These are phyloP conservation scores for Botrytis galanthina DNA, from an alignment of 2,329 filamentous ascomycete species.

Conservation along the genomic window DNA sequence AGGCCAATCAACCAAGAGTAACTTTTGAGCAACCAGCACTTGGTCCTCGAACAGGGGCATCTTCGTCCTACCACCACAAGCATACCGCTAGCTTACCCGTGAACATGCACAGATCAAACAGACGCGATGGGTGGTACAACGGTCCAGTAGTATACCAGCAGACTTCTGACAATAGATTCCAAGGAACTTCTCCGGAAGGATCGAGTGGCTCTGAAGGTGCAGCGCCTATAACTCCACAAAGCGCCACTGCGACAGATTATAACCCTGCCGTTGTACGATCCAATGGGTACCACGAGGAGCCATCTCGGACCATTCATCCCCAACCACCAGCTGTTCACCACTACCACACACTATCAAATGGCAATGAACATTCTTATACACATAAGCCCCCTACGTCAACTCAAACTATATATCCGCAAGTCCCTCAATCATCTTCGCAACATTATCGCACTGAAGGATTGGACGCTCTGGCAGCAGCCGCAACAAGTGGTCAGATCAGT, in stretches of 20 bases:
- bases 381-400: constrained; percentile 34
- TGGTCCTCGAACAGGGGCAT: constrained; percentile 36
- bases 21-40: constrained; percentile 53
- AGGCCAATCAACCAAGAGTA: constrained; percentile 47
- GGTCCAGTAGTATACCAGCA: constrained; percentile 44
- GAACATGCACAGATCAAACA: constrained; percentile 56
- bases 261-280: constrained; percentile 52
- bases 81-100: constrained; percentile 60
- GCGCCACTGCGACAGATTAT: constrained; percentile 47
- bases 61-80: constrained; percentile 43
- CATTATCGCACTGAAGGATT: constrained; percentile 51
- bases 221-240: constrained; percentile 47
- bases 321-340: constrained; percentile 29
- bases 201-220: constrained; percentile 55
- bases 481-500: constrained; percentile 50
- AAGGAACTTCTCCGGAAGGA: constrained; percentile 54
- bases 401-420: constrained; percentile 38
- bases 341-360: constrained; percentile 25
- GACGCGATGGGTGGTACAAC: constrained; percentile 73
- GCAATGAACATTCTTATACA: constrained; percentile 28
- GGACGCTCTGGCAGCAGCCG: constrained; percentile 63
- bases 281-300: constrained; percentile 47
- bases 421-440: constrained; percentile 38
- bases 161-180: constrained; percentile 31
- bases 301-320: constrained; percentile 20